Base-by-base conservation (phyloP, 441 rosid genomes). In the Pelargonium fulgidum region DNA sequence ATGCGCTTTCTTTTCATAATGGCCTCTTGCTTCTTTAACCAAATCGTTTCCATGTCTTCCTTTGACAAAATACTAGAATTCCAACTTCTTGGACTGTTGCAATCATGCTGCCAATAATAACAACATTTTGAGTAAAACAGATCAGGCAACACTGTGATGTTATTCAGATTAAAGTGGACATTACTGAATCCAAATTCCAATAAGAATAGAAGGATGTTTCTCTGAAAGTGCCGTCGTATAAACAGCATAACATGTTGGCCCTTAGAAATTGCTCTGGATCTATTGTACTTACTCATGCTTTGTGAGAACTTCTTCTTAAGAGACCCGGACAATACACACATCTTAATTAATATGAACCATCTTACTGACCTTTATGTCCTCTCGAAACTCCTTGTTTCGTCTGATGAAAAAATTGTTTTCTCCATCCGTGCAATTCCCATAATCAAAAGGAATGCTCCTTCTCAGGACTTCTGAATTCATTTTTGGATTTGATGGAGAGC, bases 11-110 rank as follows among this genome's bases (percentile, higher is more conserved):
- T 81, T 78, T 77, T 87, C 68, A 81, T 52, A 22, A 59, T 67
- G 67, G 92, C 95, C 24, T 87, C 89, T 71, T 82, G 88, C 79
- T 76, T 87, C 73, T 76, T 87, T 45, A 78, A 80, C 87, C 83
- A 86, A 59, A 75, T 75, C 29, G 83, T 72, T 78, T 89, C 88
- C n/a, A 81, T 72, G 61, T 88, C 93, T 73, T 85, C 88, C 78
- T 81, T 88, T 0, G 88, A 85, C 47, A 85, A 81, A 45, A 73
- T 54, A 14, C 91, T 87, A 73, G 47, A 74, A 74, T 89, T 86
- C 97, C 99, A 91, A 64, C 76, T 67, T 71, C 77, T 85, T 48
- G 66, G 81, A 74, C 80, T 69, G 64, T 72, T 82, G 79, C 76
- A 69, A 67, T 79, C 85, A 12, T 69, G 74, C 87, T 84, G 80